A percentile compares a stretch with the other conserved stretches of the same genome.
These are phyloP conservation scores for Lasiosphaeria miniovina DNA, from an alignment of 495 filamentous ascomycete species.

Conservation along the genomic window DNA sequence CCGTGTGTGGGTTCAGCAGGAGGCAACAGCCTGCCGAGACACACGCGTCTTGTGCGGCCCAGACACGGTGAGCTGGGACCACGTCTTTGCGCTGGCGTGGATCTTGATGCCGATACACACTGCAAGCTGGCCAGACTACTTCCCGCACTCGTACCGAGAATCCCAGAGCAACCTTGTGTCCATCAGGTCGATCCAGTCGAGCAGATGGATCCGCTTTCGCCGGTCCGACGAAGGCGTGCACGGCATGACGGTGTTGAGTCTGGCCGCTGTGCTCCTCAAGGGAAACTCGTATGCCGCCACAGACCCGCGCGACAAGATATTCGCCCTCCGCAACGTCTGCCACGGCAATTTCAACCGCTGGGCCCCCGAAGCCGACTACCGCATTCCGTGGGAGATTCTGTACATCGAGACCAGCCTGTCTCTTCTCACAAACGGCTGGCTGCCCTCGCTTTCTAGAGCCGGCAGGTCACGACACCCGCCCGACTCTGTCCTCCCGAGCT, in stretches of 20 bases:
- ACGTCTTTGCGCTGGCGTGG: background rate
- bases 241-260: background rate
- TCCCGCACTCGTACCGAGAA: background rate
- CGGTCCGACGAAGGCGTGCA: background rate
- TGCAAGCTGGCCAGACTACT: background rate
- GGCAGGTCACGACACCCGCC: background rate
- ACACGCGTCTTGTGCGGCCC: background rate
- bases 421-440: background rate
- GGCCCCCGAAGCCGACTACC: background rate
- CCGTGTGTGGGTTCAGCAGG: slow-evolving; percentile 1
- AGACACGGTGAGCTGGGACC: background rate
- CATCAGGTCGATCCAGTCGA: background rate
- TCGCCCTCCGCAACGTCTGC: background rate
- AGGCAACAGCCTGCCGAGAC: background rate
- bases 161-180: background rate
- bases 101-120: background rate
- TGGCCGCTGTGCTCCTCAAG: background rate
- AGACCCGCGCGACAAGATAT: background rate
- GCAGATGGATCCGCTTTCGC: background rate
- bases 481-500: background rate
- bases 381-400: background rate
- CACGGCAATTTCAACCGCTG: background rate
- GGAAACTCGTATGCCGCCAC: background rate
- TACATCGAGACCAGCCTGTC: background rate
- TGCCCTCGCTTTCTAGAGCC: background rate